Evolutionary conservation across 257 asterid genomes (phyloP).

Genomic region (Eucommia ulmoides): DNA sequence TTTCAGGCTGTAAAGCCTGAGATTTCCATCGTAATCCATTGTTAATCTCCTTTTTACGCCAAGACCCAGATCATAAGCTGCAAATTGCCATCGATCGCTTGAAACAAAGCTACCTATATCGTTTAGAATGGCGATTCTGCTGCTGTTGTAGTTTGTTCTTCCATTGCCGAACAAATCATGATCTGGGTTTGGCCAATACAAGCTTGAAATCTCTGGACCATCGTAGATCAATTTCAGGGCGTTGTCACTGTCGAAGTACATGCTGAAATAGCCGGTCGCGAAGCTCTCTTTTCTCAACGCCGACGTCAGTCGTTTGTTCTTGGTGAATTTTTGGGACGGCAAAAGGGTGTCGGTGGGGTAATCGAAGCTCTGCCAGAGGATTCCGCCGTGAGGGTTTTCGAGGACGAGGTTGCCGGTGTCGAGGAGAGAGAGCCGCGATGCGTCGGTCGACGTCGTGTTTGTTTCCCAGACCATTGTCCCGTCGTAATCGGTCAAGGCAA

Average conservation of each 20-base stretch:
- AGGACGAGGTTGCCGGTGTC: constrained; percentile 46
- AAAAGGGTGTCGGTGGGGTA: constrained; percentile 50
- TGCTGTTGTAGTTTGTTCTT: constrained; percentile 54
- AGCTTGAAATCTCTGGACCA: constrained; percentile 39
- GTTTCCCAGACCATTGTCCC: constrained; percentile 39
- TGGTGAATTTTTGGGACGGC: constrained; percentile 49
- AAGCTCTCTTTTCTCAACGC: constrained; percentile 23
- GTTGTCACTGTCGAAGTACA: constrained; percentile 48
- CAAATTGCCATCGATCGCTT: constrained; percentile 35
- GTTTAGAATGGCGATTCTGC: constrained; percentile 43
- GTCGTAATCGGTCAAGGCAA: constrained; percentile 36
- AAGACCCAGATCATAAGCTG: constrained; percentile 41
- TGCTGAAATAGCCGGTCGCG: constrained; percentile 42
- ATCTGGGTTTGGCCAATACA: constrained; percentile 64
- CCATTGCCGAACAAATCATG: constrained; percentile 14
- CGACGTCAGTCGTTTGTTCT: constrained; percentile 38
- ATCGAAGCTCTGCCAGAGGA: constrained; percentile 63
- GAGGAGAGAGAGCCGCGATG: constrained; percentile 33
- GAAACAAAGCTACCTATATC: constrained; percentile 40
- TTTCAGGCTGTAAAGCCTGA: constrained; percentile 48
- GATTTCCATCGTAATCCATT: constrained; percentile 54
- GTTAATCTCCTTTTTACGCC: constrained; percentile 44
- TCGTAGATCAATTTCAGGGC: constrained; percentile 45
- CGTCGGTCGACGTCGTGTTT: constrained; percentile 20
- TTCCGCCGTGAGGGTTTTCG: constrained; percentile 14